Conservation (phyloP, 2,329 filamentous ascomycete species). For the Mariannaea elegans region DNA sequence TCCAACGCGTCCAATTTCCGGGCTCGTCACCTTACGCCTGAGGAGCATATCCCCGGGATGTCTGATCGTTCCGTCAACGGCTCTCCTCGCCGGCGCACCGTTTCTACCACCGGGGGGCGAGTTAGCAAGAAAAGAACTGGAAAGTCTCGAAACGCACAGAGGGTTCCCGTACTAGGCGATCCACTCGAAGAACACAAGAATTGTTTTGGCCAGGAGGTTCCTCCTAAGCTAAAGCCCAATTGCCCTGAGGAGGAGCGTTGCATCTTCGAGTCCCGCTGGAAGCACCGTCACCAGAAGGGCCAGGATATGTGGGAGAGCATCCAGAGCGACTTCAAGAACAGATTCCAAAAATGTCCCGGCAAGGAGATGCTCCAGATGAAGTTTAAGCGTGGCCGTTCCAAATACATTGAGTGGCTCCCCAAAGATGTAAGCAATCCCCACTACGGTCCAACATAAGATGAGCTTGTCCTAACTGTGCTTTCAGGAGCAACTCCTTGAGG, state of each 20-base stretch:
- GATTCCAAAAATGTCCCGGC: slow-evolving; percentile 48
- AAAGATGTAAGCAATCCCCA: slow-evolving; percentile 55
- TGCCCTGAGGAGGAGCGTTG: slow-evolving; percentile 59
- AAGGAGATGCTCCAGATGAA: slow-evolving; percentile 67
- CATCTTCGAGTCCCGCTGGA: slow-evolving; percentile 59
- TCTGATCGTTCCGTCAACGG: slow-evolving; percentile 34
- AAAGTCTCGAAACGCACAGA: slow-evolving; percentile 25
- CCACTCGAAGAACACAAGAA: slow-evolving; percentile 47
- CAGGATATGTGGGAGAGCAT: slow-evolving; percentile 69
- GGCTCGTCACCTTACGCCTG: slow-evolving; percentile 39
- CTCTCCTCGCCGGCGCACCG: slow-evolving; percentile 40
- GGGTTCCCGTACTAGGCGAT: slow-evolving; percentile 26
- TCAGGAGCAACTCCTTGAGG: slow-evolving; percentile 52
- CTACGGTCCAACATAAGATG: background rate
- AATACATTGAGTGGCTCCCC: slow-evolving; percentile 58
- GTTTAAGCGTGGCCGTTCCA: slow-evolving; percentile 59
- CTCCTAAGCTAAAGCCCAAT: slow-evolving; percentile 52
- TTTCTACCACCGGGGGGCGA: slow-evolving; percentile 32
- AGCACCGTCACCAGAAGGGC: slow-evolving; percentile 57
- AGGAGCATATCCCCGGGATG: slow-evolving; percentile 27
- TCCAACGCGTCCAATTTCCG: slow-evolving; percentile 31
- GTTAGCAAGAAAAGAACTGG: slow-evolving; percentile 43
- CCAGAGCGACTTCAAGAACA: slow-evolving; percentile 50
- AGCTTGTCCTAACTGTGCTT: slow-evolving; percentile 15
- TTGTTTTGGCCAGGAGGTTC: slow-evolving; percentile 45